Base-by-base conservation (phyloP, 2,329 filamentous ascomycete genomes). In the Bipolaris oryzae region DNA sequence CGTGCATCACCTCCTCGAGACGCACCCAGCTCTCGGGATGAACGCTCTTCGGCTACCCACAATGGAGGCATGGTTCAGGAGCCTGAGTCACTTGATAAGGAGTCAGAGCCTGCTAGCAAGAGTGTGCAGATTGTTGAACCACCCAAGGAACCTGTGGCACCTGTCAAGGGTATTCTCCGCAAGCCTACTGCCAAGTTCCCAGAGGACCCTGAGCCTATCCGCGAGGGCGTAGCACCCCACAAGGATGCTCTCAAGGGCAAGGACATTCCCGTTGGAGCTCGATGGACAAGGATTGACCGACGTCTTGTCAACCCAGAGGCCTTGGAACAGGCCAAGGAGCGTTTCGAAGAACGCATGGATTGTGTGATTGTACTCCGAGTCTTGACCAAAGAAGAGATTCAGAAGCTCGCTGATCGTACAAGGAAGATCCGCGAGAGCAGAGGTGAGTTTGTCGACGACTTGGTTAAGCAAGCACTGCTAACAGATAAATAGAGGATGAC, bases 291-390 rank as follows among this genome's bases (percentile, higher is more conserved):
- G 79, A 93, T 98, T 71, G 91, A 89, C 72, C 87, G 93, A 54
- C 87, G 89, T 64, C 84, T 96, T 53, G 93, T 98, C 68, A 97
- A 96, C 66, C 92, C 93, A 0, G 90, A 94, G 66, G 92, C 93
- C 0, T 79, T 98, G 44, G 89, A 91, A 55, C 84, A 90, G 59
- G 90, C 90, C n/a, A 90, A 95, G 68, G 93, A 97, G 78, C 84
- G 94, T 28, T 98, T 90, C 65, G 94, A 98, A 76, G 90, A 96
- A 67, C 86, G 92, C n/a, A 86, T 92, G 57, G 92, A 96, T 70
- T 96, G 92, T 75, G 92, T 98, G 57, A 96, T 97, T 74, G 92
- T 97, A 2, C 81, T 98, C 53, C 84, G 93, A 53, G 94, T 97
- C 7, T 76, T 98, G 72, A 90, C 87, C 45, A 91, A 90, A 76